Percentiles rank a stretch among this genome's conserved stretches.
These are phyloP conservation scores for Podospora fimiseda DNA, from an alignment of 495 filamentous ascomycete species.

Conservation along the genomic window DNA sequence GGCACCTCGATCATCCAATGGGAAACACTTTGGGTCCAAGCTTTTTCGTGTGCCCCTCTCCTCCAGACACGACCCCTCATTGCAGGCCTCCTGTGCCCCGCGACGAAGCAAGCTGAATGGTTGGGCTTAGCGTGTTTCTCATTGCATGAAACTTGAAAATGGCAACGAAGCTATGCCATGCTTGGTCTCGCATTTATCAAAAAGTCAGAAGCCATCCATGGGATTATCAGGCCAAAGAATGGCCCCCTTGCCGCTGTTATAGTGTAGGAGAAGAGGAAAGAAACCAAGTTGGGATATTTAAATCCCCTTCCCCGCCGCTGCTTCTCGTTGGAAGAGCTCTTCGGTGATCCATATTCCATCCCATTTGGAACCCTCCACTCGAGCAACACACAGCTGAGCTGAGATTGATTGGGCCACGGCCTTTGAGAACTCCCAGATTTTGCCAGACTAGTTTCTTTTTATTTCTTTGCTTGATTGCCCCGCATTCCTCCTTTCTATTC, in stretches of 20 bases:
- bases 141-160: conserved; percentile 13
- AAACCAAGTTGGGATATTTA: not conserved
- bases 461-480: conserved; percentile 5
- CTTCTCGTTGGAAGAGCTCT: too few species aligned
- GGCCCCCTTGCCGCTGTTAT: not conserved
- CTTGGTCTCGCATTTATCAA: not conserved
- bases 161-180: not conserved
- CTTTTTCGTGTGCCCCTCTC: conserved; percentile 12
- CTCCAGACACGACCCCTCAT: conserved; percentile 6
- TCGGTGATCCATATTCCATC: conserved; percentile 1
- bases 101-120: conserved; percentile 23
- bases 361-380: conserved; percentile 9
- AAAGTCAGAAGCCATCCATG: too few species aligned
- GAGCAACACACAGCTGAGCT: conserved; percentile 6
- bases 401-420: not conserved
- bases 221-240: not conserved
- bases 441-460: conserved; percentile 2
- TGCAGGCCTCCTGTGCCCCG: conserved; percentile 14
- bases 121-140: conserved; percentile 13
- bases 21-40: too few species aligned
- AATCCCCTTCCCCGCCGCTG: not conserved
- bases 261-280: not conserved
- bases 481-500: conserved; percentile 3
- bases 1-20: too few species aligned
- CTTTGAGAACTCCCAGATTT: not conserved